A percentile compares a stretch with the other conserved stretches of the same genome.
phyloP scores from a whole-genome alignment of 1,284 basidiomycete species.

The Leccinum pachyderme region DNA sequence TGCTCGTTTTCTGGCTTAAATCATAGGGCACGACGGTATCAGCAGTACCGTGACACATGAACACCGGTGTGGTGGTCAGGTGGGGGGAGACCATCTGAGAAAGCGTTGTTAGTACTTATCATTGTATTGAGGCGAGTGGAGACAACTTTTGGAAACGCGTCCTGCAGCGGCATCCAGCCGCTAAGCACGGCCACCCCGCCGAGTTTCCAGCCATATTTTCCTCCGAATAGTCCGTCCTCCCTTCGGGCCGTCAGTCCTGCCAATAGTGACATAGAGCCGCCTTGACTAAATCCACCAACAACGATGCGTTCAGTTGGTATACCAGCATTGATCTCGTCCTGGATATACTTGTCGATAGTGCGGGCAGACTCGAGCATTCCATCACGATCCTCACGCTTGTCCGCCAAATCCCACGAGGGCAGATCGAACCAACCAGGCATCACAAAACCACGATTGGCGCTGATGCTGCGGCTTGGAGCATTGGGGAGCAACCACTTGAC shows the following conservation, averaged over 20 bases:
- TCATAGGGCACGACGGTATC: conserved; percentile 70
- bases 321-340: conserved; percentile 71
- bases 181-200: conserved; percentile 74
- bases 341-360: conserved; percentile 68
- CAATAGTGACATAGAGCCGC: conserved; percentile 75
- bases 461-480: conserved; percentile 49
- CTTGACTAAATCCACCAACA: conserved; percentile 88
- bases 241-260: conserved; percentile 61
- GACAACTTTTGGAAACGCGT: conserved; percentile 29
- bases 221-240: conserved; percentile 30
- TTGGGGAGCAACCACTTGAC: conserved; percentile 75
- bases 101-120: conserved; percentile 6
- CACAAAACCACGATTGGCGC: conserved; percentile 56
- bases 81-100: conserved; percentile 56
- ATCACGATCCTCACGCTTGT: conserved; percentile 55
- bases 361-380: conserved; percentile 68
- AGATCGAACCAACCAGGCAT: conserved; percentile 88
- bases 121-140: neutral
- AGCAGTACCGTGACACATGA: conserved; percentile 83
- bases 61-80: conserved; percentile 67
- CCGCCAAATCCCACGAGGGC: conserved; percentile 57
- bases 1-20: conserved; percentile 48
- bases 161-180: conserved; percentile 69
- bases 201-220: conserved; percentile 47
- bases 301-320: conserved; percentile 67